These are phyloP conservation scores for Gossypium davidsonii DNA, from an alignment of 441 rosid genomes.

Conservation along the genomic window DNA sequence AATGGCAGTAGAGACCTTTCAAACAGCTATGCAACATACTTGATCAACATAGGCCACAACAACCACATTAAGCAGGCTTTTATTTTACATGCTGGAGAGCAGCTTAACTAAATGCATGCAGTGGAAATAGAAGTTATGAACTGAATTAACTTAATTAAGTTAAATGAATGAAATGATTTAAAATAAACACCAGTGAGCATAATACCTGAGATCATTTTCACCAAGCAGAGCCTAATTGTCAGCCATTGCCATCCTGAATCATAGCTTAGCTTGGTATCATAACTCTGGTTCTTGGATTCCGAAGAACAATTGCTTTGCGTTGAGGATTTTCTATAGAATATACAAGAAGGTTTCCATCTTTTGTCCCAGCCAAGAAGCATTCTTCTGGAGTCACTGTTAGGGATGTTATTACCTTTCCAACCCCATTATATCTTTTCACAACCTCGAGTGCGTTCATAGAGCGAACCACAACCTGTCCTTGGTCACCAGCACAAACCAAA, in stretches of 20 bases:
- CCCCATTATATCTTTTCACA: slow-evolving; percentile 65
- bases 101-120: neutral
- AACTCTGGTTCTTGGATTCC: slow-evolving; percentile 47
- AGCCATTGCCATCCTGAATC: slow-evolving; percentile 13
- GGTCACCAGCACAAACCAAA: slow-evolving; percentile 93
- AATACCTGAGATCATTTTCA: slow-evolving; percentile 27
- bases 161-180: neutral
- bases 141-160: neutral
- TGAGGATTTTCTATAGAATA: slow-evolving; percentile 88
- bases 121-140: neutral
- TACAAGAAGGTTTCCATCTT: slow-evolving; percentile 88
- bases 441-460: slow-evolving; percentile 90
- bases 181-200: slow-evolving; percentile 10
- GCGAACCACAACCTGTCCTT: slow-evolving; percentile 83
- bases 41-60: neutral
- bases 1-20: neutral
- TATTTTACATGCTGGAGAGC: too few relatives aligned
- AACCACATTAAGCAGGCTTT: neutral
- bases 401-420: slow-evolving; percentile 80
- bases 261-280: slow-evolving; percentile 29
- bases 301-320: slow-evolving; percentile 44
- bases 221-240: slow-evolving; percentile 9
- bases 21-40: neutral
- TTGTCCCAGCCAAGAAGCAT: slow-evolving; percentile 93
- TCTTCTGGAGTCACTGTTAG: slow-evolving; percentile 83